Evolutionary conservation across 495 filamentous ascomycete species (phyloP), one percentile per base, ranked within the genome.

Genomic region (Amniculicola lignicola): DNA sequence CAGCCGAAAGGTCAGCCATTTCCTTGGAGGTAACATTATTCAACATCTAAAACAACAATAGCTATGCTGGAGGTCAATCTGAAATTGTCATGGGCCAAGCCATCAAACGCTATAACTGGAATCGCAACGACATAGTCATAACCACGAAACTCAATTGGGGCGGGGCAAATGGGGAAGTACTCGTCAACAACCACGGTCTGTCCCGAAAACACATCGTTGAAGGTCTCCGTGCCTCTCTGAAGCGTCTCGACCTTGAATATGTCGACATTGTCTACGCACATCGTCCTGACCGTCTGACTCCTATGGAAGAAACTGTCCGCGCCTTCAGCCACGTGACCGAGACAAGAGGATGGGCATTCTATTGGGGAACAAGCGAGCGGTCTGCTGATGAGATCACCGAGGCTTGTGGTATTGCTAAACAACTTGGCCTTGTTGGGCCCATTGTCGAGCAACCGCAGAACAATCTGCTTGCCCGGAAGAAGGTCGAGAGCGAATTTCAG

Each of bases 291-390:
- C 75, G 85, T 3, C 74, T 83, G 36, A 93, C 89, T 0, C 90
- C 90, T 2, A 92, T 94, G 77, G 87, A 90, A 67, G 90, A 95
- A 70, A 81, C 82, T 29, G 90, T 94, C 29, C 82, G 89, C 51
- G 89, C 77, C 38, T 94, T 94, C 77, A 92, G 91, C 70, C 79
- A 88, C 66, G 70, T 86, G 25, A 89, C 95, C 61, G 75, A 84
- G 68, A 78, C 78, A 39, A n/a, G n/a, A n/a, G 86, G 88, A 36
- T 86, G 89, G 73, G 83, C 85, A 19, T 85, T 93, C 67, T 93
- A 94, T 78, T 95, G 89, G 90, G 90, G 90, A 27, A 94, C 90
- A 0, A 88, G 85, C 0, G 88, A 92, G 74, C 94, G 89, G 90
- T 77, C 76, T 51, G 88, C 89, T 6, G 82, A 80, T 45, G 87